Evolutionary conservation across 768 basidiomycete species (phyloP).

Genomic region (Rhizopogon salebrosus): DNA sequence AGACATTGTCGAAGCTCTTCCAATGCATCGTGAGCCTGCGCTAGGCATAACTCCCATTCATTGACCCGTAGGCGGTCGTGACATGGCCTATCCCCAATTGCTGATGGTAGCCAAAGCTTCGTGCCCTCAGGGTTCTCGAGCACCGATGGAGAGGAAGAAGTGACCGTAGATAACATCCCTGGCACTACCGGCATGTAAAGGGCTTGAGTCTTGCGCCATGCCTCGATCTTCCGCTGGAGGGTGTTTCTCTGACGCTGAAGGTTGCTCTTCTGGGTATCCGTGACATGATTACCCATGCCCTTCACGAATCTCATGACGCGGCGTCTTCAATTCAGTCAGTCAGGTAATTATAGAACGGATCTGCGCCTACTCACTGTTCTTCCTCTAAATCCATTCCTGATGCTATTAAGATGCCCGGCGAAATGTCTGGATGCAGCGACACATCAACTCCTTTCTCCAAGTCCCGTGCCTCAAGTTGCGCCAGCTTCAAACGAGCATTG

Average conservation of each 20-base stretch:
- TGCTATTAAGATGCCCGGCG: constrained; percentile 3
- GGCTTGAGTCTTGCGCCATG: constrained; percentile 14
- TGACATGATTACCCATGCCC: too few relatives aligned
- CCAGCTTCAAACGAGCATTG: constrained; percentile 15
- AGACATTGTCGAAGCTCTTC: constrained; percentile 3
- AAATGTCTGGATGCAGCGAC: constrained; percentile 5
- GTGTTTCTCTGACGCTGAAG: too few relatives aligned
- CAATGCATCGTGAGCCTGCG: constrained; percentile 12
- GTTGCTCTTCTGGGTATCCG: too few relatives aligned
- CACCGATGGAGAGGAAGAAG: not conserved
- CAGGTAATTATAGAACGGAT: too few relatives aligned
- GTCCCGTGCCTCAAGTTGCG: constrained; percentile 15
- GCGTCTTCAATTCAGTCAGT: too few relatives aligned
- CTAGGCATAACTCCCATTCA: constrained; percentile 4
- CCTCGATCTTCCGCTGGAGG: too few relatives aligned
- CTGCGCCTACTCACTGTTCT: constrained; percentile 7
- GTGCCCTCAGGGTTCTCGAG: not conserved
- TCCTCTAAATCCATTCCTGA: constrained; percentile 13
- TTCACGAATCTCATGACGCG: too few relatives aligned
- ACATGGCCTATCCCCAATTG: too few relatives aligned
- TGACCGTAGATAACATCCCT: too few relatives aligned
- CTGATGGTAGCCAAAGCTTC: not conserved
- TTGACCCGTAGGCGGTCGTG: too few relatives aligned
- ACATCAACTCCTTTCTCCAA: not conserved
- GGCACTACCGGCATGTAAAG: not conserved